These are phyloP conservation scores for Saccharomycopsis crataegensis DNA, from an alignment of 1,139 yeast genomes.

Conservation along the genomic window DNA sequence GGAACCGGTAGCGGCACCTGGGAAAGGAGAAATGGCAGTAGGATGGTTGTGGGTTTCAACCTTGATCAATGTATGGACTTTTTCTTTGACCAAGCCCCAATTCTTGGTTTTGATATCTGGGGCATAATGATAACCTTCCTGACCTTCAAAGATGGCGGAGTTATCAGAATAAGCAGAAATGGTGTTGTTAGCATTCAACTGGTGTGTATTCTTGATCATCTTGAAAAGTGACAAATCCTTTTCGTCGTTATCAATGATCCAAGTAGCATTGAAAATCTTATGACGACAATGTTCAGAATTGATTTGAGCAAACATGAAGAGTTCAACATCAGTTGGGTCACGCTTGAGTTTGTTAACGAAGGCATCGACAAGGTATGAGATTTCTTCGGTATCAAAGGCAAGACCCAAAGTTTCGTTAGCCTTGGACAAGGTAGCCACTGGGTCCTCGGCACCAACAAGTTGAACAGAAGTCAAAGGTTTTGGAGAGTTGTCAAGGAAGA, in stretches of 20 bases:
- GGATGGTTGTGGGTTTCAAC: conserved; percentile 99
- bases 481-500: conserved; percentile 65
- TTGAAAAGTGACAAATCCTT: conserved; percentile 76
- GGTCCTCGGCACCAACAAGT: conserved; percentile 37
- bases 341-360: conserved; percentile 69
- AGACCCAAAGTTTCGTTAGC: conserved; percentile 85
- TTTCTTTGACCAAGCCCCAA: conserved; percentile 71
- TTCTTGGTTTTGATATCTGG: conserved; percentile 68
- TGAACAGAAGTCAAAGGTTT: conserved; percentile 80
- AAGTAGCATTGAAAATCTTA: conserved; percentile 96
- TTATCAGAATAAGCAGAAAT: conserved; percentile 94
- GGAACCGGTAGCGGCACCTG: conserved; percentile 99
- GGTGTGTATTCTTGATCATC: conserved; percentile 95
- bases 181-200: conserved; percentile 71
- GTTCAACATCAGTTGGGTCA: conserved; percentile 95
- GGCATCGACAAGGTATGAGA: conserved; percentile 76
- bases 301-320: conserved; percentile 99
- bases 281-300: conserved; percentile 99
- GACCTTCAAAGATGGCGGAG: conserved; percentile 94
- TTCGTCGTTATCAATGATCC: conserved; percentile 85
- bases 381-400: conserved; percentile 90
- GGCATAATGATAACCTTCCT: conserved; percentile 64
- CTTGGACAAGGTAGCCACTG: conserved; percentile 54
- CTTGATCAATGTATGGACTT: conserved; percentile 82
- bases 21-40: conserved; percentile 97